phyloP scores from a whole-genome alignment of 2,329 filamentous ascomycete genomes.

The Ceratocystis cubensis region DNA sequence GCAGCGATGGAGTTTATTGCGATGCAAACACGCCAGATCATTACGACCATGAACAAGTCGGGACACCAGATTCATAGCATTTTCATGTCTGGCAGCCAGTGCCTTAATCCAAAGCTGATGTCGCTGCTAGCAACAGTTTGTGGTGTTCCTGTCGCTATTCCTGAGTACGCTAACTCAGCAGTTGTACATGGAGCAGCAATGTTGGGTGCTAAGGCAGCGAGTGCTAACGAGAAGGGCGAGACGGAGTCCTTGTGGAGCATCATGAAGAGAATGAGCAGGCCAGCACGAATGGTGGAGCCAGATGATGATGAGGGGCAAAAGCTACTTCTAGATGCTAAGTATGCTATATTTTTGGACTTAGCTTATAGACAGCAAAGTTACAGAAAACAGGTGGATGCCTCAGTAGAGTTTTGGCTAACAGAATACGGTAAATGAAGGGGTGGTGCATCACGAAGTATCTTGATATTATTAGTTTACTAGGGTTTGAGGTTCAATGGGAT shows the following conservation, averaged over 20 bases:
- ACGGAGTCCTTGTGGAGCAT: constrained; percentile 88
- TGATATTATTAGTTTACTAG: background rate
- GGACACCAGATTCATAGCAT: constrained; percentile 83
- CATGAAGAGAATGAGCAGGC: constrained; percentile 96
- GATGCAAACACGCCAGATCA: constrained; percentile 88
- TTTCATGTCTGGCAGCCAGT: constrained; percentile 98
- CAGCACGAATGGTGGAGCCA: constrained; percentile 70
- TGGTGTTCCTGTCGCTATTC: constrained; percentile 84
- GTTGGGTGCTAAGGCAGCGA: constrained; percentile 95
- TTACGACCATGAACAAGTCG: constrained; percentile 82
- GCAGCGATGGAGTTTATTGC: constrained; percentile 97
- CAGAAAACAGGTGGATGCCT: constrained; percentile 62
- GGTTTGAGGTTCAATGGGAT: background rate
- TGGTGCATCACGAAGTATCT: background rate
- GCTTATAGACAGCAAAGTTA: constrained; percentile 76
- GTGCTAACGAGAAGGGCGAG: constrained; percentile 50
- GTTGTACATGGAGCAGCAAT: constrained; percentile 98
- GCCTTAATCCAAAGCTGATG: constrained; percentile 90
- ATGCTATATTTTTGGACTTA: constrained; percentile 90
- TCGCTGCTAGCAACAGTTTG: constrained; percentile 80
- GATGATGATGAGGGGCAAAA: constrained; percentile 60
- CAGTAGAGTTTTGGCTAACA: constrained; percentile 26
- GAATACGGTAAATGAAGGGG: constrained; percentile 18
- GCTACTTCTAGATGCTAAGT: constrained; percentile 74
- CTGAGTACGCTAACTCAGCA: constrained; percentile 84